phyloP scores from a whole-genome alignment of 2,329 filamentous ascomycete genomes.

The Pyrenophora seminiperda region DNA sequence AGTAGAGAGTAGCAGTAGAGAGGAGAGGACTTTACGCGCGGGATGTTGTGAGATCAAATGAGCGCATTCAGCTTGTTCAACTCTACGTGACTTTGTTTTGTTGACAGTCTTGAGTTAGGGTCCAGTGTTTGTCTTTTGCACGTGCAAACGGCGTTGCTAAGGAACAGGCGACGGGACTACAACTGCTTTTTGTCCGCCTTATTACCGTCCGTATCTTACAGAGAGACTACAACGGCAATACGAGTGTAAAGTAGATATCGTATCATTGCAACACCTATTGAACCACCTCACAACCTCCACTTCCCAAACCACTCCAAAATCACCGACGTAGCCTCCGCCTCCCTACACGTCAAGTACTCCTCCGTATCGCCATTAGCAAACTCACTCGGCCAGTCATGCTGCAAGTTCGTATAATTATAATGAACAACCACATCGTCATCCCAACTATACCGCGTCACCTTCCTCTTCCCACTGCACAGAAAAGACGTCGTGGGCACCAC shows the following conservation, averaged over 20 bases:
- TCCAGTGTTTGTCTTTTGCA: background rate
- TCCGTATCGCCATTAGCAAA: slow-evolving; percentile 36
- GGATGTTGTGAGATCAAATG: no score
- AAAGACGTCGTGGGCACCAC: slow-evolving; percentile 32
- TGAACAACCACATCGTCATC: slow-evolving; percentile 45
- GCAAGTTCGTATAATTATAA: slow-evolving; percentile 47
- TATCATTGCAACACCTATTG: no score
- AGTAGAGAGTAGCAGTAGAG: no score
- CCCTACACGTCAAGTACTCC: slow-evolving; percentile 33
- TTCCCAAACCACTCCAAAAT: slow-evolving; percentile 41
- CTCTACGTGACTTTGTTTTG: no score
- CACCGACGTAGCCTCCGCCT: slow-evolving; percentile 39
- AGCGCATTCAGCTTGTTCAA: no score
- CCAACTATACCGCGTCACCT: slow-evolving; percentile 33
- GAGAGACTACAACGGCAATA: no score
- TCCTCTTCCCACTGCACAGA: slow-evolving; percentile 39
- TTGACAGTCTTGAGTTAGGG: no score
- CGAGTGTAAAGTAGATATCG: no score
- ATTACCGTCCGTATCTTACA: no score
- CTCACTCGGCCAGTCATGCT: slow-evolving; percentile 51
- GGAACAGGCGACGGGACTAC: background rate
- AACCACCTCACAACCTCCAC: slow-evolving; percentile 35
- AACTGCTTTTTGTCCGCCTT: no score
- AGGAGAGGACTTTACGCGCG: no score
- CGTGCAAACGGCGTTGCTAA: background rate